Conservation (phyloP, 2,329 filamentous ascomycete species). For the Coniochaeta sp. region DNA sequence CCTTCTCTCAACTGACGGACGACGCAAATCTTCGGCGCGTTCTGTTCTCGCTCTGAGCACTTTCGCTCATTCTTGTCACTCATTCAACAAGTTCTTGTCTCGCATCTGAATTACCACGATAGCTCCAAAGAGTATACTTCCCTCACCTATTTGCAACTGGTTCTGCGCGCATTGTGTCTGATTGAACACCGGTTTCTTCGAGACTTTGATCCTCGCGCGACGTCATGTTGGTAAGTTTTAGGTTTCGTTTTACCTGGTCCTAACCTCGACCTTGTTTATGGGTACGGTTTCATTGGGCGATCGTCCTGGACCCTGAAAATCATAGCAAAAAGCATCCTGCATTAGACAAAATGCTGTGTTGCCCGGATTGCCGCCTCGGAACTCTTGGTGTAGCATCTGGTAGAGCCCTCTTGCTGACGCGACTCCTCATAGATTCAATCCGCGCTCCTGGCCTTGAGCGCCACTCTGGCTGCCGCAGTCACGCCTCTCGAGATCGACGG, state of each 20-base stretch:
- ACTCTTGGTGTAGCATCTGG: background rate
- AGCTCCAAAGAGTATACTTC: background rate
- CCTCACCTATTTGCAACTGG: background rate
- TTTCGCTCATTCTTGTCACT: background rate
- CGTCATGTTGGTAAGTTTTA: background rate
- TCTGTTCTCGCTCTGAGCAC: background rate
- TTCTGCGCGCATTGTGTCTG: background rate
- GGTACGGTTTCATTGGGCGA: background rate
- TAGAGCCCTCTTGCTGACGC: background rate
- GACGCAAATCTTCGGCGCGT: background rate
- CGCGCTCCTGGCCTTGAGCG: conserved; percentile 44
- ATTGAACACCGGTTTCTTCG: background rate
- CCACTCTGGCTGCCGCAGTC: conserved; percentile 47
- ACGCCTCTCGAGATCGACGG: conserved; percentile 49
- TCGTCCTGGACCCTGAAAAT: background rate
- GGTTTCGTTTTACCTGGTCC: background rate
- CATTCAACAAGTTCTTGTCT: background rate
- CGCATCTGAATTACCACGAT: background rate
- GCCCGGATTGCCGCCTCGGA: background rate
- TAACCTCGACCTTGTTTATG: background rate
- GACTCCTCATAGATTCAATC: conserved; percentile 24
- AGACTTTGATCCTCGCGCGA: background rate
- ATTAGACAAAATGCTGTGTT: background rate
- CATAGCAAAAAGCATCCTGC: background rate
- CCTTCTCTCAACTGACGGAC: background rate